These are phyloP conservation scores for Venustampulla echinocandica DNA, from an alignment of 495 filamentous ascomycete genomes.

Conservation along the genomic window DNA sequence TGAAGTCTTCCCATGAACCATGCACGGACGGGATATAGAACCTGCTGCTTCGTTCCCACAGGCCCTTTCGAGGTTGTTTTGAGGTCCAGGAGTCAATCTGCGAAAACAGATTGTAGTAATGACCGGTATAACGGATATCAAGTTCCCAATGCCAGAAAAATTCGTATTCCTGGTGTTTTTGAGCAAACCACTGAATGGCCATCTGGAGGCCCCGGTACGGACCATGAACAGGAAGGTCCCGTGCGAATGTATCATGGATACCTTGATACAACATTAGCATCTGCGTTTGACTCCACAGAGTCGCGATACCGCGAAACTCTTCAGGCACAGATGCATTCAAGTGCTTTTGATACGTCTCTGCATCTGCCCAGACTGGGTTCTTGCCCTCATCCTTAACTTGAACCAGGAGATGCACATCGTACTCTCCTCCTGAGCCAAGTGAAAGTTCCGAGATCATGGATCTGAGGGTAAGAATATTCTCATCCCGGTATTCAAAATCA, in stretches of 20 bases:
- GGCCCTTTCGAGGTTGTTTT: constrained; percentile 75
- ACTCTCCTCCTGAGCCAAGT: constrained; percentile 68
- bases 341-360: constrained; percentile 42
- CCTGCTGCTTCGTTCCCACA: constrained; percentile 88
- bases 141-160: constrained; percentile 99
- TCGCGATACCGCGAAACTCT: constrained; percentile 83
- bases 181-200: constrained; percentile 88
- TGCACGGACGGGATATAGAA: constrained; percentile 90
- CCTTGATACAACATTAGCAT: constrained; percentile 84
- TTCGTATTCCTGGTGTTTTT: constrained; percentile 87
- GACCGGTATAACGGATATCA: constrained; percentile 92
- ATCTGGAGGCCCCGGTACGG: constrained; percentile 87
- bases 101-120: constrained; percentile 85
- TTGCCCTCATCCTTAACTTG: constrained; percentile 59
- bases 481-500: constrained; percentile 55
- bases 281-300: constrained; percentile 85
- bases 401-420: constrained; percentile 71
- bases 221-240: constrained; percentile 71
- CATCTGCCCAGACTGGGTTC: constrained; percentile 55
- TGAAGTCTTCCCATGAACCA: constrained; percentile 87
- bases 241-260: constrained; percentile 62
- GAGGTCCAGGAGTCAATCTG: constrained; percentile 66
- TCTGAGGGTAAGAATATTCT: constrained; percentile 63
- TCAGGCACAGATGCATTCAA: constrained; percentile 66
- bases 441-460: constrained; percentile 69